Evolutionary conservation across 129 eudicot genomes (phyloP), one percentile per base, ranked within the genome.

Genomic region (Centaurea solstitialis): DNA sequence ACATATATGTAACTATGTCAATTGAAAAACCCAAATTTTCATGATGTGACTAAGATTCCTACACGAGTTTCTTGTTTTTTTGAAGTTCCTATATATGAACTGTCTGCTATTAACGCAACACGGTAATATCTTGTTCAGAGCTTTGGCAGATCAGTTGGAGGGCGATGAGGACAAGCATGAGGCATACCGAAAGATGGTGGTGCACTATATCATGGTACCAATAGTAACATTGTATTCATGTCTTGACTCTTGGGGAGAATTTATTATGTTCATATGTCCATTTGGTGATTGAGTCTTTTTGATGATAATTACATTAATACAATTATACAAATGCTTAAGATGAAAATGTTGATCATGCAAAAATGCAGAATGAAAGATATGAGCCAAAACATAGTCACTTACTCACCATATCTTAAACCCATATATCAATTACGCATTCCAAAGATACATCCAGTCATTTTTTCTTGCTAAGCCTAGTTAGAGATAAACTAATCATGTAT

Each of bases 91-190:
- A 33, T 18, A 69, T 75, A 18, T 59, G 61, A 57, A 61, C 50
- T 40, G 15, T 75, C 12, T 75, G 70, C 79, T 40, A 59, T 59
- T 75, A 70, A 73, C 9, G 17, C 80, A 65, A 21, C 37, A 35
- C 22, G 30, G 40, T 35, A 41, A 73, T 81, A 41, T 70, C 5
- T 80, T 70, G 33, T 65, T 65, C 57, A 94, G 99, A 88, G 90
- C 97, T 30, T 70, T 94, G 80, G 94, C 94, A 45, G 99, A 94
- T 94, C 99, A 94, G 82, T 81, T 94, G 87, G 97, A 94, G 70
- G 98, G 98, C 24, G 80, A 90, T 47, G 97, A 90, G 89, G 96
- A 90, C 57, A 85, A 90, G 82, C 97, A 94, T 76, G 82, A 85
- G 79, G 91, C 91, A 83, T 94, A 94, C 68, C 88, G 99, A 40